These are phyloP conservation scores for Glycyrrhiza uralensis DNA, from an alignment of 306 rosid genomes.

Conservation along the genomic window DNA sequence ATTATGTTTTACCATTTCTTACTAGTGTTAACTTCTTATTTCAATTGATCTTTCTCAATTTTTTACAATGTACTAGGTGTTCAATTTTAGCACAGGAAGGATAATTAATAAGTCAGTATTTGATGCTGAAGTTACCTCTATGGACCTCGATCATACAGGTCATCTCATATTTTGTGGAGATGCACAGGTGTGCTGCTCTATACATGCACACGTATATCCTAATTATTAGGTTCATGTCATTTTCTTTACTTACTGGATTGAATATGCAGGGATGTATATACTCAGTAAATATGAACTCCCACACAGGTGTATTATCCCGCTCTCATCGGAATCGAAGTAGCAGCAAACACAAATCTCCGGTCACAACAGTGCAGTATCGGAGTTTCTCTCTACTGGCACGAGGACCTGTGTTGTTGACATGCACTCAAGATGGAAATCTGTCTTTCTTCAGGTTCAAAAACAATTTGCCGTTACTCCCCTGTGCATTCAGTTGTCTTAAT, in stretches of 20 bases:
- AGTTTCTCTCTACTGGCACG: constrained; percentile 91
- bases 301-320: constrained; percentile 81
- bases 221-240: constrained; percentile 15
- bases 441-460: constrained; percentile 88
- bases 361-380: constrained; percentile 81
- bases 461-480: constrained; percentile 4
- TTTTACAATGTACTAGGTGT: constrained; percentile 56
- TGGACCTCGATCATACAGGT: constrained; percentile 94
- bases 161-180: constrained; percentile 89
- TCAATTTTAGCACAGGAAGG: constrained; percentile 98
- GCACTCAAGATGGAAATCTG: constrained; percentile 85
- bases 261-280: constrained; percentile 75
- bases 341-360: constrained; percentile 70
- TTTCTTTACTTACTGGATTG: constrained; percentile 32
- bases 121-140: constrained; percentile 80
- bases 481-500: constrained; percentile 17
- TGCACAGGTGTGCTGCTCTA: constrained; percentile 50
- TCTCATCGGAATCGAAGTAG: constrained; percentile 75
- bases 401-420: constrained; percentile 87
- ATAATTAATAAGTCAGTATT: constrained; percentile 61
- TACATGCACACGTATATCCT: constrained; percentile 14
- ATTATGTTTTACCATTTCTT: constrained; percentile 1
- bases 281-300: constrained; percentile 85
- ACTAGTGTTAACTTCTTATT: not conserved
- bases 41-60: not conserved